Evolutionary conservation across 1,284 basidiomycete species (phyloP), one percentile per base, ranked within the genome.

Genomic region (Pyrrhoderma noxium): DNA sequence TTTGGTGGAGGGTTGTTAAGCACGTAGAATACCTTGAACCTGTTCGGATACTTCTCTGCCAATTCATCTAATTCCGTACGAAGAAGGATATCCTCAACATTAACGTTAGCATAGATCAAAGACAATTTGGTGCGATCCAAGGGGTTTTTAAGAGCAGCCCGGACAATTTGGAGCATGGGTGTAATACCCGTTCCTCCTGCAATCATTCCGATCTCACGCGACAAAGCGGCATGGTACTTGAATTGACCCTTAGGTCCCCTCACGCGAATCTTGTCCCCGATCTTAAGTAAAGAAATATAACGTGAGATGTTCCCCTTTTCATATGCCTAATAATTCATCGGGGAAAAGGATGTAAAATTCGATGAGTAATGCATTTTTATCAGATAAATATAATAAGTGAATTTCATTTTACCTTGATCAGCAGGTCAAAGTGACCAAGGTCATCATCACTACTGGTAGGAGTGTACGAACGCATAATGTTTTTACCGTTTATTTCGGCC

Each of bases 231-330:
- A 52, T 69, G 62, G 69, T 93, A 94, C 57, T 74, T 76, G 74
- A 96, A 99, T 70, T 89, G 85, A 54, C 95, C 95, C 71, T 92
- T 96, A 60, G 95, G 95, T 1, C 95, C 95, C 69, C 93, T 96
- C 74, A 98, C 79, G 59, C 84, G 82, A 60, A 97, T 75, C 40
- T 76, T 82, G 68, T 95, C 84, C 51, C 93, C 92, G 57, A 95
- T 75, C 61, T 87, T 91, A 66, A 93, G 77, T 49, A 79, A 71
- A 41, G 78, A 80, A 62, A 96, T 76, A 69, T 89, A 80, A 57
- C 85, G 82, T 18, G 95, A 98, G 64, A 99, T 89, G 72, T 97
- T 98, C 55, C 96, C 96, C 66, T 92, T 85, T 64, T 95, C 92
- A 66, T 99, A 99, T 4, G 93, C 80, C 93, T 94, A 60, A 51